Evolutionary conservation across 2,329 filamentous ascomycete species (phyloP).

Genomic region (Calonectria pauciramosa): DNA sequence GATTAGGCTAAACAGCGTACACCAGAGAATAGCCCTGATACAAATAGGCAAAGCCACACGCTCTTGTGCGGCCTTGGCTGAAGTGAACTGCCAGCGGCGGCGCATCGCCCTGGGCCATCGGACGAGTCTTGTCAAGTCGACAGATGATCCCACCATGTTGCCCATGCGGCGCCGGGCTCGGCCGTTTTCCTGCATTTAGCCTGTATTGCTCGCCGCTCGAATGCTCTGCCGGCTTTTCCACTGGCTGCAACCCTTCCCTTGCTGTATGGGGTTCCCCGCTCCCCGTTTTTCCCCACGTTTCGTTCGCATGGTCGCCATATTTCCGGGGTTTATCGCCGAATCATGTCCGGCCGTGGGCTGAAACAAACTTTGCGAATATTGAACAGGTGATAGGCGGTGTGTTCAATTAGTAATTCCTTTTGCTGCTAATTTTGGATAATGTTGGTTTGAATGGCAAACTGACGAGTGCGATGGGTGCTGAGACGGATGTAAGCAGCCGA

Average conservation of each 20-base stretch:
- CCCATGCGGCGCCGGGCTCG: background rate
- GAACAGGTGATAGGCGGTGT: background rate
- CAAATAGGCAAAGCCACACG: background rate
- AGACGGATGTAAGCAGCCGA: background rate
- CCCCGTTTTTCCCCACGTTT: constrained; percentile 1
- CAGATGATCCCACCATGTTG: background rate
- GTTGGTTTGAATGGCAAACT: background rate
- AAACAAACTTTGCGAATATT: background rate
- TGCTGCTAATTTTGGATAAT: background rate
- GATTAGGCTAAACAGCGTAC: constrained; percentile 2
- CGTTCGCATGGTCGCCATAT: background rate
- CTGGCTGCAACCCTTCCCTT: background rate
- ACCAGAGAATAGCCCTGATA: background rate
- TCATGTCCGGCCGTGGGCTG: background rate
- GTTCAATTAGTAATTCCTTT: background rate
- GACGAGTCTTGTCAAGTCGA: background rate
- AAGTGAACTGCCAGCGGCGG: background rate
- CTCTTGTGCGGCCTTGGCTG: background rate
- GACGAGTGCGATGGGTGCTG: background rate
- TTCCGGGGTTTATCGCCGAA: background rate
- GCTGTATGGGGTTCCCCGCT: background rate
- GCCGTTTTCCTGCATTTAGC: background rate
- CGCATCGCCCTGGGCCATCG: background rate
- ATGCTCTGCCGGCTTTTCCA: background rate
- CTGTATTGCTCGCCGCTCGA: constrained; percentile 16